Evolutionary conservation across 208 protist species (phyloP).

Genomic region (Porcisia deanei): DNA sequence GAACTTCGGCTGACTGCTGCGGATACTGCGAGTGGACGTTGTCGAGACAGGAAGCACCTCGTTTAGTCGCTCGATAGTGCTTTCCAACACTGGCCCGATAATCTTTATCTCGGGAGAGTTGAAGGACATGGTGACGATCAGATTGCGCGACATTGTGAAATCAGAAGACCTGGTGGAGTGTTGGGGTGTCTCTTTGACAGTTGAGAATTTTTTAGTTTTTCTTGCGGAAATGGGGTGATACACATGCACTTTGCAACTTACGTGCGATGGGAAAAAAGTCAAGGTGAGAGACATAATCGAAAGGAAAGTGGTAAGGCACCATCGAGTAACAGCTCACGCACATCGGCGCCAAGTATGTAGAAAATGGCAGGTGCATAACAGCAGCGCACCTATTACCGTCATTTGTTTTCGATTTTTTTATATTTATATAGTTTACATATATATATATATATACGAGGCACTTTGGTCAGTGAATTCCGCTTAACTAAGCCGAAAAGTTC

Average conservation of each 20-base stretch:
- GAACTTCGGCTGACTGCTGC: conserved; percentile 63
- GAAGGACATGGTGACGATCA: conserved; percentile 83
- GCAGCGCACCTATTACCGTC: background rate
- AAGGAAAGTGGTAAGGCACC: background rate
- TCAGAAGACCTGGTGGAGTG: background rate
- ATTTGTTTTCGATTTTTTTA: background rate
- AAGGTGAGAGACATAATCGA: background rate
- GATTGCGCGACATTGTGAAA: conserved; percentile 58
- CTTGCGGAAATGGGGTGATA: background rate
- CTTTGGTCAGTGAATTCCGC: background rate
- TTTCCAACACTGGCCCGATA: conserved; percentile 82
- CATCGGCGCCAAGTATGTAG: background rate
- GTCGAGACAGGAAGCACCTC: conserved; percentile 74
- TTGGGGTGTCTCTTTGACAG: background rate
- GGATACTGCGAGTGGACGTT: conserved; percentile 75
- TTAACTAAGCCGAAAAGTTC: background rate
- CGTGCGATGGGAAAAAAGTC: background rate
- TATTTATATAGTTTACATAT: conserved; percentile 14
- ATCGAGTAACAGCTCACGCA: background rate
- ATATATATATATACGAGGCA: conserved; percentile 10
- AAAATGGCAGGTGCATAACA: background rate
- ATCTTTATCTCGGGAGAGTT: conserved; percentile 88
- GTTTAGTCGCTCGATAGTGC: conserved; percentile 87
- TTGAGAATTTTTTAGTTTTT: background rate
- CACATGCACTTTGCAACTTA: background rate